Base-by-base conservation (phyloP, 352 stramenopile species). In the Globisporangium barbulae region DNA sequence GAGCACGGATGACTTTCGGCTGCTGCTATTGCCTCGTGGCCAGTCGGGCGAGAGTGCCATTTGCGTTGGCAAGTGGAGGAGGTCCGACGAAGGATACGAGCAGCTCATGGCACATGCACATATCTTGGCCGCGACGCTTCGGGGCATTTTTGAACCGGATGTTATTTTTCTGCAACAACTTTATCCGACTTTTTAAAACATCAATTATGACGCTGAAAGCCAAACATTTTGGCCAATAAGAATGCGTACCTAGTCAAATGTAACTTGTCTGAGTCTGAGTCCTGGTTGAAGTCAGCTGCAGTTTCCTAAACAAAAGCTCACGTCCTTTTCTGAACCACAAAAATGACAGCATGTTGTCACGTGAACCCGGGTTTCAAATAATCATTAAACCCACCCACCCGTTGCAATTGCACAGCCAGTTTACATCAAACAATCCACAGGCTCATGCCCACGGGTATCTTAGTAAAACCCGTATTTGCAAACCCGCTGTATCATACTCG, bases 261-360 rank as follows among this genome's bases (percentile, higher is more conserved):
- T 39, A 39, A 7, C 0, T 7, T 6, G 1, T 39, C 37, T 44
- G 37, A 44, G 37, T 48, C 17, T 31, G 19, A 59, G 25, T 45
- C 12, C n/a, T 47, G 22, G 53, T 74, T 74, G 68, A 74, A 74
- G 64, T 72, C 65, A 25, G 9, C n/a, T n/a, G n/a, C 8, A 28
- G 39, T 54, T 63, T 63, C 41, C 25, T 28, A 52, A 63, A 55
- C 37, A 13, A 55, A 41, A 60, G 50, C n/a, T 12, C 28, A n/a
- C 39, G 15, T 19, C 39, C 39, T 45, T 45, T 48, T 48, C 54
- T 50, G 37, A 52, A n/a, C 37, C 28, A 19, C 35, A 39, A 9
- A 52, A 39, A 52, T 50, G 54, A 61, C 54, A 39, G 12, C 33
- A 48, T 12, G 54, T 10, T 35, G 54, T 60, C 53, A 60, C 21